These are phyloP conservation scores for Cicer pinnatifidum DNA, from an alignment of 306 rosid genomes.

Conservation along the genomic window DNA sequence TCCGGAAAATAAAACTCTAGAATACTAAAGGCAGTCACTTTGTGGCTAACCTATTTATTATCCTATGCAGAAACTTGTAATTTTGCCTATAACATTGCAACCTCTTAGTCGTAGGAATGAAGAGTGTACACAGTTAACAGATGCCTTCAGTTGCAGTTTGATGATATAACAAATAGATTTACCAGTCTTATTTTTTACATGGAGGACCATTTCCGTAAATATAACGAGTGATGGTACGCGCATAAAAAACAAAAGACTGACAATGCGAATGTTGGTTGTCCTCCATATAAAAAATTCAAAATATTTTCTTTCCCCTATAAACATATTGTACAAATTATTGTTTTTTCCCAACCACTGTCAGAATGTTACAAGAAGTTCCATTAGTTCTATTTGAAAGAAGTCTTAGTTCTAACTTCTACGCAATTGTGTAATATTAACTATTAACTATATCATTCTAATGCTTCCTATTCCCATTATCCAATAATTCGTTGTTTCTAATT, in stretches of 20 bases:
- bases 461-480: background rate
- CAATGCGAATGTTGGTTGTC: constrained; percentile 23
- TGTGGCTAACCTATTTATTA: constrained; percentile 19
- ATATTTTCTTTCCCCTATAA: background rate
- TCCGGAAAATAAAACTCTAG: constrained; percentile 5
- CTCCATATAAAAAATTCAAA: background rate
- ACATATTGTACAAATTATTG: background rate
- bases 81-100: constrained; percentile 2
- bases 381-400: background rate
- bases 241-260: background rate
- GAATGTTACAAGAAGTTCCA: background rate
- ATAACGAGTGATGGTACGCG: background rate
- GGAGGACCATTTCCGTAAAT: background rate
- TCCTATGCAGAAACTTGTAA: constrained; percentile 15
- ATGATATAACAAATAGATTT: constrained; percentile 12
- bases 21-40: background rate
- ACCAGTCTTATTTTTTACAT: constrained; percentile 21
- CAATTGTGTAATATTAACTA: background rate
- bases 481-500: background rate
- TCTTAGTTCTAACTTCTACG: background rate
- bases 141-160: constrained; percentile 5
- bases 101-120: background rate
- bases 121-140: background rate
- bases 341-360: background rate
- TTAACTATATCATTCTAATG: background rate